Base-by-base conservation (phyloP, 2,329 filamentous ascomycete genomes). In the Colletotrichum sp. region DNA sequence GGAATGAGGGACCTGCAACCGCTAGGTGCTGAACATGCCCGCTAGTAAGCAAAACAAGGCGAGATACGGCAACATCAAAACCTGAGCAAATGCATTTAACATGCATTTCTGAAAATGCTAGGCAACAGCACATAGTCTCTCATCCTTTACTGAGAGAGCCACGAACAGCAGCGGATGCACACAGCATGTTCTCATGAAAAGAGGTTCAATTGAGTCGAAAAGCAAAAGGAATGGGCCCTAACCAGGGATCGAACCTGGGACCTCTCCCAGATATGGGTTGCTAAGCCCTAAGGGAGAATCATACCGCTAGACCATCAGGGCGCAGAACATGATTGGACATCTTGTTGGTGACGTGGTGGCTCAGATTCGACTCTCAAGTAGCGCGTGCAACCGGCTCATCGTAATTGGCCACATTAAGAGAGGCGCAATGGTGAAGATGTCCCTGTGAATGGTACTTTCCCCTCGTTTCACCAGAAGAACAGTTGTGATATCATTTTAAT, bases 311-410 rank as follows among this genome's bases (percentile, higher is more conserved):
- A 63, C 58, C 58, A 63, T 63, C 58, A 63, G 58, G 58, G 58
- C 58, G 6, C 21, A 36, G 10, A 1, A 36, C 6, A 13, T 16
- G 12, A 63, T 36, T 61, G 30, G 30, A 36, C 0, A 0, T 15
- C 30, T 21, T 2, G 0, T 3, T 15, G 18, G 12, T 34, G 30
- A n/a, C 3, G 57, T 12, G 18, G 38, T 0, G 1, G 0, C 0
- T 0, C 16, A 1, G 6, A 3, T 0, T n/a, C 8, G 3, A 3
- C 2, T 0, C 0, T 12, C 5, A 48, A 21, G 43, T 52, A 52
- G n/a, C n/a, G 6, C 10, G 1, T 2, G 3, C 3, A 1, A n/a
- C 1, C 6, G 12, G n/a, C 10, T 2, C n/a, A 7, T 13, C 43
- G n/a, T 7, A 2, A 2, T 6, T 52, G 18, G 2, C 4, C 1